Evolutionary conservation across 371 early-diverging fungal species (phyloP), one percentile per base, ranked within the genome.

Genomic region (Apophysomyces variabilis): DNA sequence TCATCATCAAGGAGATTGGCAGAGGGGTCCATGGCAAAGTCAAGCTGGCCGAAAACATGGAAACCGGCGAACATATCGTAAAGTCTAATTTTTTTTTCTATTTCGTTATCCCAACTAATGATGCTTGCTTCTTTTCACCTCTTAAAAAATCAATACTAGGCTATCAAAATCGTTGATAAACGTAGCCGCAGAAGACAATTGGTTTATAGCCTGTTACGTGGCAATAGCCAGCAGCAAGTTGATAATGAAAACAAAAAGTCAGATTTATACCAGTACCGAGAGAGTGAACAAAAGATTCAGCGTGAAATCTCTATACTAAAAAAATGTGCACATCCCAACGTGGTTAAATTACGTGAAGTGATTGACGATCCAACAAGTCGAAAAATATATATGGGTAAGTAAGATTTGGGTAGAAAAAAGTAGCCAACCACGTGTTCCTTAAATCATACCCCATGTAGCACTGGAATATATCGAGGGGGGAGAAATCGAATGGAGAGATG

Each of bases 11-110:
- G 62, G 95, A 95, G 70, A 80, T 97, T 18, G 98, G 98, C 7
- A 81, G 95, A 59, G 98, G 98, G 21, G 90, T 91, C 32, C 96
- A 97, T 66, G 98, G 98, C 37, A 96, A 95, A 77, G 98, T 97
- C 46, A 95, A 95, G 74, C 85, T 96, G 38, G 90, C 90, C 54
- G 82, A 86, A 37, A 94, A 96, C 74, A 83, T 84, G 1, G 84
- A 87, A 12, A 90, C 91, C 7, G 89, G 89, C 50, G 88, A 93
- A 67, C 79, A 83, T 9, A 89, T 88, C 69, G 93, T 92, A 82
- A 26, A 80, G 85, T 76, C 21, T 16, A 18, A 32, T 38, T 43
- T 43, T 38, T 18, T 56, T 62, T 21, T 47, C 54, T n/a, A 39
- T 43, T 46, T 18, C 26, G 13, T 36, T 43, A 32, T 8, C 32